A percentile compares a stretch with the other conserved stretches of the same genome.
Conservation (phyloP, 805 yeast genomes). For the Wickerhamiella allomyrinae region DNA sequence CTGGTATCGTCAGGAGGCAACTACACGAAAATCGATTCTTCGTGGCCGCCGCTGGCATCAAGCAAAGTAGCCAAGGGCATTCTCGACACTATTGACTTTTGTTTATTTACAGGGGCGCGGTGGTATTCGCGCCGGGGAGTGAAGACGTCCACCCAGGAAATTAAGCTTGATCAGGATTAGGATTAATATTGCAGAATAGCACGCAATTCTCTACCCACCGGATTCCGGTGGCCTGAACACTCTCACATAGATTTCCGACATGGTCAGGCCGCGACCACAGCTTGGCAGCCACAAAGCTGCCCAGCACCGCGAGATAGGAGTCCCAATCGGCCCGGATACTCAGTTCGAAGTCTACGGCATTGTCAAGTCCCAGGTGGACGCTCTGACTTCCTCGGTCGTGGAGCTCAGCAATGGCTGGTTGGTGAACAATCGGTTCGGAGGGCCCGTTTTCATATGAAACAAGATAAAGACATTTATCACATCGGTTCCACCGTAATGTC, state of each 20-base stretch:
- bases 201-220: background rate
- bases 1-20: slow-evolving; percentile 15
- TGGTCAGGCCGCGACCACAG: background rate
- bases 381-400: background rate
- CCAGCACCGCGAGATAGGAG: background rate
- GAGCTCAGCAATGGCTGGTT: slow-evolving; percentile 1
- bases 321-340: background rate
- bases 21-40: slow-evolving; percentile 4
- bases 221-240: background rate
- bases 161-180: background rate
- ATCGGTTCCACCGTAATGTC: background rate
- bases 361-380: background rate
- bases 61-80: slow-evolving; percentile 11
- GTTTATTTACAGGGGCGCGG: slow-evolving; percentile 20
- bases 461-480: background rate
- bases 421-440: background rate
- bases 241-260: background rate
- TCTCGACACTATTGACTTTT: slow-evolving; percentile 17
- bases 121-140: slow-evolving; percentile 5
- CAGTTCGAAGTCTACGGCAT: background rate
- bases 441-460: background rate
- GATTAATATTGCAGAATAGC: background rate
- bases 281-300: slow-evolving; percentile 1
- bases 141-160: background rate
- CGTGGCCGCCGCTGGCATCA: background rate